Base-by-base conservation (phyloP, 2,329 filamentous ascomycete genomes). In the Fusarium beomiforme region DNA sequence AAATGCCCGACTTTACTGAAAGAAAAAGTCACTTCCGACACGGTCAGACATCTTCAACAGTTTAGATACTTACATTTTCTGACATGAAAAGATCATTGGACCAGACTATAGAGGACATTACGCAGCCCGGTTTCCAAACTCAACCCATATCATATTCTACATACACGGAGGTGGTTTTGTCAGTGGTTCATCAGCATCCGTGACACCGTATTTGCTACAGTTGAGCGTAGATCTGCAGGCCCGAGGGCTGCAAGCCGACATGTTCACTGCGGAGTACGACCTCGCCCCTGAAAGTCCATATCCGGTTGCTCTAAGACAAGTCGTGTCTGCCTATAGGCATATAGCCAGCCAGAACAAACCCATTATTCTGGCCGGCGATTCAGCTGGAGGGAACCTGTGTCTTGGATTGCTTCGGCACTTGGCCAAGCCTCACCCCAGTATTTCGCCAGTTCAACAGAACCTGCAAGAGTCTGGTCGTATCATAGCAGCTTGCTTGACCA, bases 381-480 rank as follows among this genome's bases (percentile, higher is more conserved):
- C 46, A 3, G 46, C 46, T 5, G 46, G 46, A 2, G 46, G 46
- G 1, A 49, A 49, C 31, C 26, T 49, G 10, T 49, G 46, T 13
- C 29, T 49, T 19, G 46, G 26, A 6, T 5, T 49, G 2, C 46
- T 49, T 19, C 46, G 46, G 19, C 46, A 33, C 16, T 17, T 49
- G 8, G 5, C 33, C 29, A 33, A 23, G n/a, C n/a, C 46, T 2
- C 46, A 49, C 8, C 46, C 46, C 2, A 49, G 29, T 10, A 49
- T 49, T 19, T n/a, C 2, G 7, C 29, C n/a, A 19, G 2, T 33
- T 0, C 5, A 2, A 1, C 14, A 33, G n/a, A 33, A 2, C 1
- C 10, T 17, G 2, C n/a, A 11, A 13, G 46, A 8, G 3, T 2
- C 16, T 1, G n/a, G 46, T 8, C n/a, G 8, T 19, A 11, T 23